Base-by-base conservation (phyloP, 805 yeast species). In the Metschnikowia orientalis region DNA sequence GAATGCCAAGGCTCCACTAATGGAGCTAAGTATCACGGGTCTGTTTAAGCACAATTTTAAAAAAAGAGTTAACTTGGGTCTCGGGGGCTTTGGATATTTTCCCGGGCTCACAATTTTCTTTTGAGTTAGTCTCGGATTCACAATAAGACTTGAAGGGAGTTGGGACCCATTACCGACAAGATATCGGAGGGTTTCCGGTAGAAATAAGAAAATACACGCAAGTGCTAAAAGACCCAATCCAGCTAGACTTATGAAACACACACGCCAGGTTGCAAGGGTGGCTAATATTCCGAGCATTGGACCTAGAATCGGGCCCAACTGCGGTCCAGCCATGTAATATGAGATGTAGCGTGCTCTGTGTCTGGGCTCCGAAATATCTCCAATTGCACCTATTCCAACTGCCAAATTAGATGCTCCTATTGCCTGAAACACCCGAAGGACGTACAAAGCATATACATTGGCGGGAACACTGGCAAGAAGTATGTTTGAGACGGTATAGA, bases 1-100 rank as follows among this genome's bases (percentile, higher is more conserved):
- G 54, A 75, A 75, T n/a, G 73, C 42, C 4, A 75, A 44, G 1
- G 74, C 76, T 3, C 75, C 65, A 21, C 68, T 63, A 5, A 72
- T 26, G 0, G 78, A 68, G 29, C 72, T 63, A 5, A 73, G 34
- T 1, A 66, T 31, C 0, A 74, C 70, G 1, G 78, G 77, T n/a
- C 50, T 50, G 31, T 59, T 65, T 26, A 51, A 56, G 3, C 72
- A 17, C 29, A 72, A 50, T 5, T 45, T 48, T 51, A 59, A 56
- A 37, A 64, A 71, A 4, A 48, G 52, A 19, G 45, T 53, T 3
- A 69, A 28, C 12, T 62, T 32, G 4, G 42, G 73, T 41, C 59
- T 68, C 4, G 74, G 71, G 0, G 79, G 77, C 27, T 48, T 57
- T 1, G 73, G 73, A 40, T 51, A 72, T 26, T 48, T 43, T 48